Conservation (phyloP, 148 eudicot genomes). For the Vaccinium vitisidaea region DNA sequence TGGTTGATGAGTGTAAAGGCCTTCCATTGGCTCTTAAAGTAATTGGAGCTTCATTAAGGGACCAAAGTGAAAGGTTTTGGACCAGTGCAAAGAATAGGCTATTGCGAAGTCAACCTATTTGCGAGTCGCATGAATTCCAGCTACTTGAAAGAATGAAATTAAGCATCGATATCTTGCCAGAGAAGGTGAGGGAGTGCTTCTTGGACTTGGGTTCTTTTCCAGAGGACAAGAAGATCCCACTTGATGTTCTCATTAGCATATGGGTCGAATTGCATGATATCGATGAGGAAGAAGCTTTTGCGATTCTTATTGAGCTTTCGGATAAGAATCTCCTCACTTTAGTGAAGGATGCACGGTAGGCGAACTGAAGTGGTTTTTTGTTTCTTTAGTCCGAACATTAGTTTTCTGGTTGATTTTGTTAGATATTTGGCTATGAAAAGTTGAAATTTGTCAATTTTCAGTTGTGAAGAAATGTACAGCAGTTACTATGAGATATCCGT, state of each 20-base stretch:
- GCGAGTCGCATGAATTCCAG: constrained; percentile 72
- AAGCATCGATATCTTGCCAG: constrained; percentile 54
- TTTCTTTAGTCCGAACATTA: neutral
- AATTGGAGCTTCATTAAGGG: constrained; percentile 78
- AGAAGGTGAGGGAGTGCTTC: constrained; percentile 74
- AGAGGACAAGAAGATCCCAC: constrained; percentile 72
- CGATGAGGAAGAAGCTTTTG: constrained; percentile 69
- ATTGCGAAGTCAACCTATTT: constrained; percentile 61
- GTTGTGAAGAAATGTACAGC: constrained; percentile 71
- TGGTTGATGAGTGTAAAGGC: constrained; percentile 78
- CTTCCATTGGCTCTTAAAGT: constrained; percentile 89
- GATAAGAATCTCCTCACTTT: constrained; percentile 69
- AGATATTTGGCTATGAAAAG: neutral
- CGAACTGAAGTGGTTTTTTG: neutral
- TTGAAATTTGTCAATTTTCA: constrained; percentile 27
- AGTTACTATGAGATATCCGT: constrained; percentile 73
- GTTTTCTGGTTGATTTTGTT: neutral
- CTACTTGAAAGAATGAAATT: constrained; percentile 68
- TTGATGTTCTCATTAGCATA: constrained; percentile 68
- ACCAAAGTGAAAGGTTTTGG: constrained; percentile 66
- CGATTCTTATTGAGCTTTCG: constrained; percentile 74
- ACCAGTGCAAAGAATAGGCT: constrained; percentile 65
- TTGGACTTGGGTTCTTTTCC: constrained; percentile 83
- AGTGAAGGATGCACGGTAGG: constrained; percentile 70
- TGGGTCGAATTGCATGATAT: constrained; percentile 84